Conservation (phyloP, 805 yeast genomes). For the Yarrowia hollandica region DNA sequence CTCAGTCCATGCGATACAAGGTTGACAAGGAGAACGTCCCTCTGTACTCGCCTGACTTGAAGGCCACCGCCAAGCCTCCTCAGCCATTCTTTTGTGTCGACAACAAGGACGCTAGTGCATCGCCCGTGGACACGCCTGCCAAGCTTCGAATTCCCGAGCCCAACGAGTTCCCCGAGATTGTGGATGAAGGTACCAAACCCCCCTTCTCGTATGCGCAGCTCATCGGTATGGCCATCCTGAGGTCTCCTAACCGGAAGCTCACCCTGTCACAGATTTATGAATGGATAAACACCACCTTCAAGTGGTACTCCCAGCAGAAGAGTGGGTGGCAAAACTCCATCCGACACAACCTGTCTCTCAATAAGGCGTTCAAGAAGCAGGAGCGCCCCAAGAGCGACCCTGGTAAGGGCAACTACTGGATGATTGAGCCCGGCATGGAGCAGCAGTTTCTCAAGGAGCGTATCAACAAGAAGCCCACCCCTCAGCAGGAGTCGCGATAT, state of each 20-base stretch:
- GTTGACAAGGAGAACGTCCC: slow-evolving; percentile 21
- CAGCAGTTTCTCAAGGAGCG: slow-evolving; percentile 60
- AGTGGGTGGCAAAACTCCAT: slow-evolving; percentile 98
- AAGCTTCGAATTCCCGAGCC: slow-evolving; percentile 29
- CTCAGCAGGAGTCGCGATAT: slow-evolving; percentile 15
- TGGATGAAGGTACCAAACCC: slow-evolving; percentile 71
- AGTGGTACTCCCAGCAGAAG: slow-evolving; percentile 77
- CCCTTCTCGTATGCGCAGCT: slow-evolving; percentile 92
- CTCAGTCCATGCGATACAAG: slow-evolving; percentile 26
- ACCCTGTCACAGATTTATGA: slow-evolving; percentile 81
- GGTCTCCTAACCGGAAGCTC: slow-evolving; percentile 69
- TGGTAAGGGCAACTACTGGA: slow-evolving; percentile 84
- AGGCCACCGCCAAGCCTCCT: slow-evolving; percentile 12
- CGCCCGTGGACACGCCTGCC: neutral
- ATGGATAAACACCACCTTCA: slow-evolving; percentile 88
- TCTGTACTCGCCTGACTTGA: slow-evolving; percentile 22
- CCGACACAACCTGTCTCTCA: slow-evolving; percentile 87
- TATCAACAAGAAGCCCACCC: slow-evolving; percentile 19
- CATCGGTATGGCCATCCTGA: slow-evolving; percentile 87
- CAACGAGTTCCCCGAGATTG: slow-evolving; percentile 45
- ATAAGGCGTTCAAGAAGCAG: slow-evolving; percentile 88
- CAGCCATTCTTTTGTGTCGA: slow-evolving; percentile 21
- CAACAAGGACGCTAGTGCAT: neutral
- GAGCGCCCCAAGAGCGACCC: slow-evolving; percentile 71
- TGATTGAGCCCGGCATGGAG: slow-evolving; percentile 79